Evolutionary conservation across 495 filamentous ascomycete species (phyloP), one percentile per base, ranked within the genome.

Genomic region (Penicillium ochrochloron): DNA sequence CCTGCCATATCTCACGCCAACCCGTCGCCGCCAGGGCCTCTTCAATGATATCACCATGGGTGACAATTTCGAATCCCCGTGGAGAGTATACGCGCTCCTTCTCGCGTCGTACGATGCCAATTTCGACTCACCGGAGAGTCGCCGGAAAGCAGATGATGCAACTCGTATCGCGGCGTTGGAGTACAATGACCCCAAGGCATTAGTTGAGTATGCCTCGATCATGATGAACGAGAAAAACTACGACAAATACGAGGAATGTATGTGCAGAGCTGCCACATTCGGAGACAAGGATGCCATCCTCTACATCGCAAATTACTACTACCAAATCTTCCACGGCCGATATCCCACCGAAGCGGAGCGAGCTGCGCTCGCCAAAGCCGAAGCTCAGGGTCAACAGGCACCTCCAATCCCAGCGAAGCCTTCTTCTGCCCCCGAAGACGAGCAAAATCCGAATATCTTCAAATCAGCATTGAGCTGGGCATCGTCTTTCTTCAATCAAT

Each of bases 241-340:
- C 27, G 66, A 73, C 0, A 21, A 19, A 27, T 82, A 82, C 61
- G 78, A 80, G 59, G 63, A 78, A 57, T 74, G 51, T 56, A 76
- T 82, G 74, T 59, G 19, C 54, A 69, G 71, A 48, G 78, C 78
- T 29, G 78, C 78, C 0, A 66, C 65, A 3, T 52, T 68, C 1
- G 76, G 75, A 0, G 19, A 75, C 21, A 7, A 7, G 0, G 48
- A 65, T 8, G 78, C 80, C 1, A 76, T 75, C 61, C 44, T 70
- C 8, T 74, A 70, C 56, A 61, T 82, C 15, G 80, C 70, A 3
- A 78, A 78, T 56, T 78, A 70, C 64, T 82, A 82, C 59, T 78
- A 75, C 54, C 70, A 67, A 29, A 78, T 68, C 9, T 74, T 42
- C 19, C 62, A 64, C 11, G 73, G 76, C 1, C 46, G 57, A 21